Base-by-base conservation (phyloP, 2,329 filamentous ascomycete species). In the Cordyceps farinosa region DNA sequence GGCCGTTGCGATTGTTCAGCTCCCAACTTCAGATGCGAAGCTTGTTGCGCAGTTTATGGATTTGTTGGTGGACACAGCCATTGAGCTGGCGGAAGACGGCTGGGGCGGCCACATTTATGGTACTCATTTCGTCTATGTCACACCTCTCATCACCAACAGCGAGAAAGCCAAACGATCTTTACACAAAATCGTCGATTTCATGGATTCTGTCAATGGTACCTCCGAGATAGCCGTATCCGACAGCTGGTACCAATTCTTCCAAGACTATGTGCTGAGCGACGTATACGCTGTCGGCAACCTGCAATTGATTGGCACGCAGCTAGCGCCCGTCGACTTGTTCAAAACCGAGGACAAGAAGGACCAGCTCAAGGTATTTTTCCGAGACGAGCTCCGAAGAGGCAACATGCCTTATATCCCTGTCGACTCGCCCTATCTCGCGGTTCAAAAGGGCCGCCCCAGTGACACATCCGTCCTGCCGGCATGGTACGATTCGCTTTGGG, bases 61-160 rank as follows among this genome's bases (percentile, higher is more conserved):
- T 3, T 40, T 50, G 11, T 50, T 67, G 22, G 54, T 67, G 17
- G 66, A 67, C 51, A 57, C 64, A n/a, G 64, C 66, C 7, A 38
- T 67, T 29, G 59, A 58, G 52, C 22, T 67, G 53, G 66, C 66
- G 6, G 38, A 63, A 29, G 66, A 66, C 42, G 66, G 66, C 27
- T 67, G 66, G 66, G 66, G 66, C 54, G 66, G 66, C 42, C 66
- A 67, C 61, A 66, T 67, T 38, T 67, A 67, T 42, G 66, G 66
- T 34, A 65, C 65, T 55, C 60, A 45, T 29, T 58, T 67, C 27
- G 66, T 67, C 10, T 67, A 66, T 32, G 34, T 53, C 6, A 42
- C n/a, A 34, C 65, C 65, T 1, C 42, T 47, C n/a, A 55, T 66
- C 6, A 51, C 36, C 3, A 54, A 36, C 45, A 10, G 32, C 11